phyloP scores from a whole-genome alignment of 495 filamentous ascomycete genomes.

The Xylaria palmicola region DNA sequence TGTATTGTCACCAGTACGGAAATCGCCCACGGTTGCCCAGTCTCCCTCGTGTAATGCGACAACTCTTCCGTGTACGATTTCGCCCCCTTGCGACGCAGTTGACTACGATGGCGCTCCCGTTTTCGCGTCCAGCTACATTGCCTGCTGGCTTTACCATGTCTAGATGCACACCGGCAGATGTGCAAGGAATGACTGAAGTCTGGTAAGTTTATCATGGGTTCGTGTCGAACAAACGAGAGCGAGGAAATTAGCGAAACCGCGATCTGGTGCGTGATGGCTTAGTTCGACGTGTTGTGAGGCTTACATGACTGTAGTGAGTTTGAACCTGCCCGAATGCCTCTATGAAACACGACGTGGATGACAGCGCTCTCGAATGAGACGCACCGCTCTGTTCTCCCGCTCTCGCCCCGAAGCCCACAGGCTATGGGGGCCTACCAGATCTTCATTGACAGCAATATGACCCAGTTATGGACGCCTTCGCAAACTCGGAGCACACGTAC shows the following conservation, averaged over 20 bases:
- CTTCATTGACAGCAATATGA: background rate
- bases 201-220: slow-evolving; percentile 19
- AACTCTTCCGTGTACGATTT: no score
- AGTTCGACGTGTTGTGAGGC: no score
- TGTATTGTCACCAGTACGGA: no score
- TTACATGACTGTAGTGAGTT: slow-evolving; percentile 20
- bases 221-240: background rate
- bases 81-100: background rate
- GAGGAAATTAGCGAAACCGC: background rate
- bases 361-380: background rate
- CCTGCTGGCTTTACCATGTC: slow-evolving; percentile 23
- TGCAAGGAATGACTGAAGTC: slow-evolving; percentile 22
- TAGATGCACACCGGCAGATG: slow-evolving; percentile 24
- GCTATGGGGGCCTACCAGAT: background rate
- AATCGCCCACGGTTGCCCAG: no score
- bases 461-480: slow-evolving; percentile 28
- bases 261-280: no score
- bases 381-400: background rate
- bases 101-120: slow-evolving; percentile 19
- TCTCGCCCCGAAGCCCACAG: background rate
- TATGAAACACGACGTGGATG: background rate
- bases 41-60: no score
- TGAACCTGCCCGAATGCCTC: background rate
- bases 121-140: slow-evolving; percentile 20
- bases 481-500: slow-evolving; percentile 22